Evolutionary conservation across 2,329 filamentous ascomycete species (phyloP), one percentile per base, ranked within the genome.

Genomic region (Lecanosticta acicola): DNA sequence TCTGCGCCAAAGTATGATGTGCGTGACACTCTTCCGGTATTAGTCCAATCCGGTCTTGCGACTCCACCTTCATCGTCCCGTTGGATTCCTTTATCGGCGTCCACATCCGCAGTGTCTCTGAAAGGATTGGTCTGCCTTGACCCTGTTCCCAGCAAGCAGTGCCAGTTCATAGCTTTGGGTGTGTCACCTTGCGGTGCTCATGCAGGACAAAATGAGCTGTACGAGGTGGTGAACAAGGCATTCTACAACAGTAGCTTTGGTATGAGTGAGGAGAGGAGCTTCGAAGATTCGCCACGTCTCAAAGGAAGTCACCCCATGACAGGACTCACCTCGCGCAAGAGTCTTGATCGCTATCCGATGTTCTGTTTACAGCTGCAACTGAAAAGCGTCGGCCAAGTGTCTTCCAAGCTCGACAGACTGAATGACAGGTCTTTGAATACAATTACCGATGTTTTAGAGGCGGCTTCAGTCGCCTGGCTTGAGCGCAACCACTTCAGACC

Each of bases 311-410:
- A 4, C 45, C 77, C 72, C 1, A 68, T 64, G 24, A 75, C 68
- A 51, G 77, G 81, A 47, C 55, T 77, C 32, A 80, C 73, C 5
- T 56, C 68, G 10, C 75, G 72, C 35, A 91, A 87, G 61, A 75
- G 81, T 0, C 71, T 90, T 8, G 88, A 96, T 59, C 78, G 80
- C 41, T 93, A 87, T 81, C 89, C 91, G 0, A 91, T 91, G 82
- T 97, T 95, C 59, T 85, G 83, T 57, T 68, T 97, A n/a, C 79
- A 79, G 20, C 77, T 64, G 2, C 45, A 36, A 19, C 44, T 59
- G 9, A 49, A 44, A n/a, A 9, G 8, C 2, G 24, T 10, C 19
- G 21, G 16, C 11, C 13, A 18, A 3, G 7, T 13, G 65, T 19
- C 38, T 11, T 32, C 14, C 26, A 34, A 40, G 4, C 33, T 42